Conservation (phyloP, 768 basidiomycete species). For the Collybia sordida region DNA sequence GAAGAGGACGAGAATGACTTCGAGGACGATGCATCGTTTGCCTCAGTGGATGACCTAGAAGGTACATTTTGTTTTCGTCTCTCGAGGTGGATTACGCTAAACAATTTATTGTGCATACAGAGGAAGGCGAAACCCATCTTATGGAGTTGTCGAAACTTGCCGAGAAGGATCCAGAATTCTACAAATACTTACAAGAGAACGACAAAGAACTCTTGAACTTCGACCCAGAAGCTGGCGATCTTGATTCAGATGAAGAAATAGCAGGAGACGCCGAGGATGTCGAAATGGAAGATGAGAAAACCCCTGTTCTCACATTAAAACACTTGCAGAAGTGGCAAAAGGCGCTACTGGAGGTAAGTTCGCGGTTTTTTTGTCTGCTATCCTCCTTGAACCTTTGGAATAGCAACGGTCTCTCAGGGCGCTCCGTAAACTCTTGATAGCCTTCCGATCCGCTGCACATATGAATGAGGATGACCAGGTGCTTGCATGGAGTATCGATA, state of each 20-base stretch:
- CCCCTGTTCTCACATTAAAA: constrained; percentile 64
- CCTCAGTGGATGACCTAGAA: constrained; percentile 77
- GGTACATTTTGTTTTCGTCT: constrained; percentile 32
- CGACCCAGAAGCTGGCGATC: constrained; percentile 40
- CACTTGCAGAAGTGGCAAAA: constrained; percentile 86
- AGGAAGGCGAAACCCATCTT: constrained; percentile 74
- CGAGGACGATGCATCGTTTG: constrained; percentile 66
- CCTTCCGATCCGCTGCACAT: constrained; percentile 88
- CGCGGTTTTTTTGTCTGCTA: not conserved
- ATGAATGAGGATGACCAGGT: constrained; percentile 84
- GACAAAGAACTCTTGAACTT: constrained; percentile 91
- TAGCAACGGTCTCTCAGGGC: constrained; percentile 87
- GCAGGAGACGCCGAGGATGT: constrained; percentile 43
- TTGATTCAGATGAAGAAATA: constrained; percentile 45
- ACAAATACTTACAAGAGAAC: constrained; percentile 95
- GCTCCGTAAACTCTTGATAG: constrained; percentile 79
- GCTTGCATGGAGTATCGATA: constrained; percentile 87
- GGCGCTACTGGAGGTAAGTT: constrained; percentile 71
- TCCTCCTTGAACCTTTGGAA: not conserved
- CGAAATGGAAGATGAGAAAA: constrained; percentile 44
- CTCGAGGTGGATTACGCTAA: not conserved
- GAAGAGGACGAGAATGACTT: constrained; percentile 41
- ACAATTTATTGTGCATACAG: constrained; percentile 28
- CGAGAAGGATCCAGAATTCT: constrained; percentile 98
- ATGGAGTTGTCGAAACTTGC: constrained; percentile 84